Percentiles rank a stretch among this genome's conserved stretches.
Evolutionary conservation across 163 green algal species (phyloP).

Genomic region (Volvox carteri): DNA sequence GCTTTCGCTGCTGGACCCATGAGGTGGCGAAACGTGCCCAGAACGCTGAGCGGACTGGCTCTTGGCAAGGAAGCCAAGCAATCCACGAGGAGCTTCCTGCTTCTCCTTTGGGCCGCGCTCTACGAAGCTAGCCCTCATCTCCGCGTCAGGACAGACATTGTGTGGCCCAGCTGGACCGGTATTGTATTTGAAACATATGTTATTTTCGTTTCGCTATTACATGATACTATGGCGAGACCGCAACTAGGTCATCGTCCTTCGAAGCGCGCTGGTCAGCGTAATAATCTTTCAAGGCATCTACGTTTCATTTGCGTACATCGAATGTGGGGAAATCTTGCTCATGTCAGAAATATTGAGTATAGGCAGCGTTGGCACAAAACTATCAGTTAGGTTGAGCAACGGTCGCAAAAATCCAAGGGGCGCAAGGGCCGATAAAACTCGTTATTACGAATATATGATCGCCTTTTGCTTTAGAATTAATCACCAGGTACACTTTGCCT

Average conservation of each 20-base stretch:
- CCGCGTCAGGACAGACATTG: neutral
- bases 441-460: neutral
- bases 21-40: neutral
- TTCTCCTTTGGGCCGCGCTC: neutral
- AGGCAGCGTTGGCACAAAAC: neutral
- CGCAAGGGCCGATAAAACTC: neutral
- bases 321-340: neutral
- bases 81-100: neutral
- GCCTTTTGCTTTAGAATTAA: neutral
- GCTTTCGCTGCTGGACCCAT: neutral
- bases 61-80: slow-evolving; percentile 16
- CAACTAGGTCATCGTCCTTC: slow-evolving; percentile 9
- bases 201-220: neutral
- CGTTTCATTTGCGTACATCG: neutral
- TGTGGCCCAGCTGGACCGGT: neutral
- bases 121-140: neutral
- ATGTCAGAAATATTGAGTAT: neutral
- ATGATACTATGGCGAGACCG: neutral
- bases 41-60: neutral
- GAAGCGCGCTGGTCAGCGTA: neutral
- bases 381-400: neutral
- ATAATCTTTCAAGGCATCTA: neutral
- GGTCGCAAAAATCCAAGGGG: neutral
- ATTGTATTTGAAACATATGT: neutral
- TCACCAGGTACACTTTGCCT: neutral